phyloP scores from a whole-genome alignment of 257 asterid genomes.

The Euphrasia confusa region DNA sequence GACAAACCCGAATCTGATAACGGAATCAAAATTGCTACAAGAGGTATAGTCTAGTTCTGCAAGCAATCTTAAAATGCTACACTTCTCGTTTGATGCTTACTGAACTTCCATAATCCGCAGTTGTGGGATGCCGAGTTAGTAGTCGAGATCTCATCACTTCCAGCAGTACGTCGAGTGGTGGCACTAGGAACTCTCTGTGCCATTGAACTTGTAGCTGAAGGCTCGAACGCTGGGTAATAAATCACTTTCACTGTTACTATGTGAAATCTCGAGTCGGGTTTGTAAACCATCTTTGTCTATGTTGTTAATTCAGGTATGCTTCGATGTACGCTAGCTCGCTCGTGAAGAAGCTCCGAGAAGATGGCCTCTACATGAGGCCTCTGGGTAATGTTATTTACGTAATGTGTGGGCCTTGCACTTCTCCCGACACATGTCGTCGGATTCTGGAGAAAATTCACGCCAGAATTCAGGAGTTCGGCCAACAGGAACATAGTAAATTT shows the following conservation, averaged over 20 bases:
- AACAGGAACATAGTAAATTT: conserved; percentile 20
- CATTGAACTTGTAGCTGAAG: conserved; percentile 77
- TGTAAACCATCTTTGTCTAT: neutral
- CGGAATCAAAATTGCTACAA: conserved; percentile 53
- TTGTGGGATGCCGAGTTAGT: conserved; percentile 71
- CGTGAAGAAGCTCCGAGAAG: conserved; percentile 58
- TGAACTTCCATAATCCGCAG: conserved; percentile 29
- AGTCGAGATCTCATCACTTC: conserved; percentile 57
- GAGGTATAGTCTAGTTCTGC: conserved; percentile 47
- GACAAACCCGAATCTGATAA: conserved; percentile 56
- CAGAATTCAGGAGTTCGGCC: conserved; percentile 61
- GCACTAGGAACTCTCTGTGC: conserved; percentile 86
- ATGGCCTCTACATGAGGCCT: conserved; percentile 90
- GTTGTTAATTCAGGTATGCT: conserved; percentile 55
- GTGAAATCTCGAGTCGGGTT: neutral
- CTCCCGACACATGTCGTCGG: conserved; percentile 48
- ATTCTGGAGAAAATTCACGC: conserved; percentile 47
- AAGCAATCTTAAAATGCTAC: neutral
- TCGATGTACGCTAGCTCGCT: conserved; percentile 70
- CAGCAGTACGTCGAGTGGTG: conserved; percentile 69
- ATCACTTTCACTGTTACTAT: conserved; percentile 1
- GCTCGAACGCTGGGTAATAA: conserved; percentile 71
- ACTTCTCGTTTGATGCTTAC: neutral
- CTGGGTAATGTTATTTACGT: conserved; percentile 80
- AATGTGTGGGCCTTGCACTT: conserved; percentile 89